Base-by-base conservation (phyloP, 208 protist species). In the Trypanosoma melophagium region DNA sequence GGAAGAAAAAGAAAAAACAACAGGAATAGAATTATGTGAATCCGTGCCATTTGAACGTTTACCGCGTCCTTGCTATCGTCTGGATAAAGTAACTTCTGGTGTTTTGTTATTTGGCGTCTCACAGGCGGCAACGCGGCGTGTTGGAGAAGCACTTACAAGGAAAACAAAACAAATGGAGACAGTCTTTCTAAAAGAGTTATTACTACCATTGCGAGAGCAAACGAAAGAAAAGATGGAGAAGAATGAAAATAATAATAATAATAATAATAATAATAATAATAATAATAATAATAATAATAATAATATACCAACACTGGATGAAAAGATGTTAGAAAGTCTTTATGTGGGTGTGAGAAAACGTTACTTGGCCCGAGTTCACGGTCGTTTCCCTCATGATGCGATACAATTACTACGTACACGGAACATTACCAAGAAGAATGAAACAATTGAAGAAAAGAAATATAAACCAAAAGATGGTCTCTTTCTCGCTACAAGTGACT, bases 41-140 rank as follows among this genome's bases (percentile, higher is more conserved):
- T 52, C 58, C 12, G 76, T 94, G 1, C 22, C 69, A 7, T 76
- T 86, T 2, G 70, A 80, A 14, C 84, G 86, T 25, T 47, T 77
- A 0, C 86, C 85, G 9, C 77, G 90, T 21, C 81, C 90, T 7
- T 95, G 90, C 65, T 83, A 96, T 55, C 76, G 93, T 13, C 77
- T 97, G 3, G 93, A 97, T 69, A 93, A 89, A 65, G 89, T 87
- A 3, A 97, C 93, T 3, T 95, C 87, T 21, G 93, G 93, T 45
- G 79, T 96, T 7, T 66, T 96, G 31, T 71, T 95, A 25, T 67
- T 91, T 19, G 88, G 77, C 14, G 83, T 93, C 14, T 65, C 57
- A 17, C 74, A 71, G 19, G 73, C 64, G 13, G 79, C 90, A 1
- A 81, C 87, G 31, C 71, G 66, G 45, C 79, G 73, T 3, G 75